phyloP scores from a whole-genome alignment of 164 flowering plant genomes.

The Vitis labrusca region DNA sequence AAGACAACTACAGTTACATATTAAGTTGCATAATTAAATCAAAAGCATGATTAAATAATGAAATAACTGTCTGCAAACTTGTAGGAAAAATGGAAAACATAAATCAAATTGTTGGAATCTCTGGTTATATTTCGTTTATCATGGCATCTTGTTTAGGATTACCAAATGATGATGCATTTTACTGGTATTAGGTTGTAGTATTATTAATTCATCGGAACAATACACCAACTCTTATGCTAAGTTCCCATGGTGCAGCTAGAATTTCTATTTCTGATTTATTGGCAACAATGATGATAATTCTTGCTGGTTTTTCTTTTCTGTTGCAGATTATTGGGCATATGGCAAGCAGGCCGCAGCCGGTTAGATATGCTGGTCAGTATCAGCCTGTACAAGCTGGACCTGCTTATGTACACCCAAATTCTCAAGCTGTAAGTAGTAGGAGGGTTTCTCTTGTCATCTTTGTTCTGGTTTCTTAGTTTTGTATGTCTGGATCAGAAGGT shows the following conservation, averaged over 20 bases:
- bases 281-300: neutral
- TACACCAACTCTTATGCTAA: too few species aligned
- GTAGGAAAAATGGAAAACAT: neutral
- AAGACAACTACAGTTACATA: neutral
- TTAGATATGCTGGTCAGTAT: constrained; percentile 54
- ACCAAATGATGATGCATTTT: neutral
- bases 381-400: constrained; percentile 53
- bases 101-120: neutral
- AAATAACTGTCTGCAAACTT: neutral
- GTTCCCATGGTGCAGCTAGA: neutral
- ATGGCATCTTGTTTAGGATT: too few species aligned
- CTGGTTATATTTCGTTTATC: too few species aligned
- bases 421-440: constrained; percentile 59
- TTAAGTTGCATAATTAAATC: neutral
- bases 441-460: neutral
- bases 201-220: neutral
- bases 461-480: neutral
- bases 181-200: neutral
- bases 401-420: constrained; percentile 51
- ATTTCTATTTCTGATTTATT: neutral
- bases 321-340: constrained; percentile 53
- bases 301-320: constrained; percentile 10
- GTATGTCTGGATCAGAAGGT: neutral
- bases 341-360: constrained; percentile 51
- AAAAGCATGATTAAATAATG: too few species aligned